Evolutionary conservation across 345 rosid species (phyloP), one percentile per base, ranked within the genome.

Genomic region (Jatropha curcas): DNA sequence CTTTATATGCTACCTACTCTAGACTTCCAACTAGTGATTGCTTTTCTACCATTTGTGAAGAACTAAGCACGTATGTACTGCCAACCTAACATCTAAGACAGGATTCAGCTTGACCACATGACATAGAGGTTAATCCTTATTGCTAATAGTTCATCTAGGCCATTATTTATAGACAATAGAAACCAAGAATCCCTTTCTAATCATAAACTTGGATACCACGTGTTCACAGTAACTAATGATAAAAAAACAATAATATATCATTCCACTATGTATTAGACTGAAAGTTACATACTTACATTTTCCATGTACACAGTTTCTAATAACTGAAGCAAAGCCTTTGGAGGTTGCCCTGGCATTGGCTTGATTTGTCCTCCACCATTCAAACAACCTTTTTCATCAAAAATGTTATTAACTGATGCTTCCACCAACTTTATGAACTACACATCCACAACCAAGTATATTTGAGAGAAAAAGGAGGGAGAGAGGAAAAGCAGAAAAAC

Each of bases 331-430:
- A 92, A 83, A 68, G 86, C 91, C 79, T 86, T 91, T 13, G 84
- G 98, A 70, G 94, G 82, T 73, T 89, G 96, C 51, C 91, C 92
- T 5, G 76, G 86, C 79, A 85, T 92, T 77, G 98, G 99, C 83
- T 91, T 95, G 66, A 92, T 86, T 82, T 92, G 98, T 62, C 99
- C 98, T 60, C 94, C 98, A 25, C 99, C 99, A 70, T 92, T 95
- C 74, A 91, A 73, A 85, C 99, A 95, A 58, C 97, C 98, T 94
- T 79, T 35, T 68, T 22, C 62, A 67, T 66, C 57, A 62, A 45
- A 50, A 50, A 24, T 57, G 16, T 51, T 11, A 27, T 31, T n/a
- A 25, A 28, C 76, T 60, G 72, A 35, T 45, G 50, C 22, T 39
- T 16, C 24, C 46, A 33, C 48, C 17, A 50, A n/a, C 35, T 35